Base-by-base conservation (phyloP, 2,329 filamentous ascomycete species). In the Periconia sp. region DNA sequence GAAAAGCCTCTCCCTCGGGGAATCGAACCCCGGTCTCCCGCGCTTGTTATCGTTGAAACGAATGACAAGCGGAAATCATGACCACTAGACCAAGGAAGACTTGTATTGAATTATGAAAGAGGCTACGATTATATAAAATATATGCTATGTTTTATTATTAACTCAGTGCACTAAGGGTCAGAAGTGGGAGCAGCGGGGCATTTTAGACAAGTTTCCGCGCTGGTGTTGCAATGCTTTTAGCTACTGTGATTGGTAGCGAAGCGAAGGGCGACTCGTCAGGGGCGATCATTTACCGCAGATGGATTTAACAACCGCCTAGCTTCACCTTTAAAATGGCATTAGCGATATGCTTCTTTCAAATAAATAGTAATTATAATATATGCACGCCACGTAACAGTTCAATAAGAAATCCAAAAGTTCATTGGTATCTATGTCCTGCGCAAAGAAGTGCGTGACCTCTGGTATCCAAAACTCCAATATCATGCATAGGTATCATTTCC, bases 21-120 rank as follows among this genome's bases (percentile, higher is more conserved):
- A 56, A 56, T 56, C 53, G 53, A 56, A 56, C 50, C 53, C 53
- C 52, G 52, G 52, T 56, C 52, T 56, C 52, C 52, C 52, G 52
- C 52, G 52, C 52, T 56, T 44, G 52, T 49, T 37, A 43, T 23
- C 25, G 11, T 22, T 10, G n/a, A 13, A 30, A 10, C 49, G 50
- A 53, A n/a, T 64, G 60, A 64, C 60, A 64, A 64, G 60, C 60
- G 59, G 60, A 64, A 64, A 64, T 64, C 60, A 64, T 64, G 47
- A 53, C 60, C 60, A 64, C 60, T 40, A 40, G 37, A 40, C 37
- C 37, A 40, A 25, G 19, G 37, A 40, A 40, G 37, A 40, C 13
- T 30, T 30, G n/a, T n/a, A n/a, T n/a, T n/a, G n/a, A n/a, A n/a
- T n/a, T n/a, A n/a, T n/a, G n/a, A n/a, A 10, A 16, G 13, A 32